These are phyloP conservation scores for Kondoa malvinella DNA, from an alignment of 768 basidiomycete genomes.

Conservation along the genomic window DNA sequence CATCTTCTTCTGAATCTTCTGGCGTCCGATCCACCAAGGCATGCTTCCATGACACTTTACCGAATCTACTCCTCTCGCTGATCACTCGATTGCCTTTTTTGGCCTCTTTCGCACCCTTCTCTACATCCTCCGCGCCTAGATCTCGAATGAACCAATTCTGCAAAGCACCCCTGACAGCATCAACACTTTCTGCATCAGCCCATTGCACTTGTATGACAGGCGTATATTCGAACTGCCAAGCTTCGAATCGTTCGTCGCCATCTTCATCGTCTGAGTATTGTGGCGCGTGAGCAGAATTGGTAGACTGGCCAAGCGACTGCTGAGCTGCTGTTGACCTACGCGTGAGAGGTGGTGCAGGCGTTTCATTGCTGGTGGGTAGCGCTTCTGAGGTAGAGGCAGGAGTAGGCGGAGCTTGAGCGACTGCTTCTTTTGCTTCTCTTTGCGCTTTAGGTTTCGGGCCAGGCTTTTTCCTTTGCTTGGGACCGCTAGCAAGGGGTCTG, in stretches of 20 bases:
- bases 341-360: not conserved
- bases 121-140: not conserved
- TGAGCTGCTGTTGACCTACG: constrained; percentile 24
- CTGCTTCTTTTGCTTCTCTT: constrained; percentile 23
- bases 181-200: constrained; percentile 1
- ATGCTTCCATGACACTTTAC: not conserved
- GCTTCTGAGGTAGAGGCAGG: not conserved
- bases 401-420: constrained; percentile 28
- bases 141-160: not conserved
- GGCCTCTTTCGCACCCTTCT: not conserved
- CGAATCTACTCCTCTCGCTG: not conserved
- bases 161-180: not conserved
- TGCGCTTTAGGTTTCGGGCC: not conserved
- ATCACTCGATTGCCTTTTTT: too few species aligned
- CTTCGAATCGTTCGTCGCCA: constrained; percentile 21
- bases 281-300: not conserved
- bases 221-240: constrained; percentile 27
- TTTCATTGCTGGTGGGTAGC: not conserved
- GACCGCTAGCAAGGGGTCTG: not conserved
- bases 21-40: not conserved
- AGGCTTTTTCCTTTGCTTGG: not conserved
- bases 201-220: constrained; percentile 16
- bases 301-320: not conserved
- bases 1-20: not conserved
- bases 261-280: constrained; percentile 2